These are phyloP conservation scores for Metschnikowia kofuensis DNA, from an alignment of 805 yeast species.

Conservation along the genomic window DNA sequence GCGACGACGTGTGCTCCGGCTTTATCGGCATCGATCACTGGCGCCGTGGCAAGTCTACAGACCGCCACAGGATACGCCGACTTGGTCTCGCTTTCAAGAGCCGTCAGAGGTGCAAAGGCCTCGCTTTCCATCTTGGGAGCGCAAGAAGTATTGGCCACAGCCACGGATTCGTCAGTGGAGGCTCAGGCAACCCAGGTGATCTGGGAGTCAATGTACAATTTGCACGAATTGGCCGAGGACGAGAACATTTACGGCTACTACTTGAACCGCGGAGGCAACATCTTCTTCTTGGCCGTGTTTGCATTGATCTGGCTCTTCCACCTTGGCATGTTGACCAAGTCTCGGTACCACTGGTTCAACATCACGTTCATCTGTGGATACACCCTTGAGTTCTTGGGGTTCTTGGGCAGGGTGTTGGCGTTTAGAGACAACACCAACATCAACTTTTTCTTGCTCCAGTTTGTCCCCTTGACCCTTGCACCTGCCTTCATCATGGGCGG, in stretches of 20 bases:
- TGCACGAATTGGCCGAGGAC: conserved; percentile 27
- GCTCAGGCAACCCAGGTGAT: conserved; percentile 33
- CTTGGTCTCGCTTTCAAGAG: conserved; percentile 22
- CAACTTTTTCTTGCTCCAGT: conserved; percentile 30
- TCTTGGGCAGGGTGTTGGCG: conserved; percentile 34
- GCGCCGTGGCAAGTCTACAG: conserved; percentile 12
- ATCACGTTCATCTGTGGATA: conserved; percentile 35
- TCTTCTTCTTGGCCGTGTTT: conserved; percentile 30
- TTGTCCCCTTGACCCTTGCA: conserved; percentile 34
- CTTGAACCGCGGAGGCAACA: conserved; percentile 31
- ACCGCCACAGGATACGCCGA: conserved; percentile 23
- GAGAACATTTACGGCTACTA: conserved; percentile 26
- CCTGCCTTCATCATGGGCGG: conserved; percentile 46
- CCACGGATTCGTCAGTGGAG: conserved; percentile 26
- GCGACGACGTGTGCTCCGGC: conserved; percentile 24
- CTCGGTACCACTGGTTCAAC: conserved; percentile 41
- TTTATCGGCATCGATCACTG: conserved; percentile 17
- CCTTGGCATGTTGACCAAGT: conserved; percentile 26
- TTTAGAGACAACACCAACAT: conserved; percentile 23
- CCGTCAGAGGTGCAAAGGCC: conserved; percentile 34
- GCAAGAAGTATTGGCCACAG: conserved; percentile 36
- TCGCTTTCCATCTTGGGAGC: conserved; percentile 35
- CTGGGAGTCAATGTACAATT: conserved; percentile 31
- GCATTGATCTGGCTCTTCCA: conserved; percentile 24
- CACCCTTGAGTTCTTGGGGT: conserved; percentile 36